Evolutionary conservation across 495 filamentous ascomycete genomes (phyloP).

Genomic region (Filosporella fistucella): DNA sequence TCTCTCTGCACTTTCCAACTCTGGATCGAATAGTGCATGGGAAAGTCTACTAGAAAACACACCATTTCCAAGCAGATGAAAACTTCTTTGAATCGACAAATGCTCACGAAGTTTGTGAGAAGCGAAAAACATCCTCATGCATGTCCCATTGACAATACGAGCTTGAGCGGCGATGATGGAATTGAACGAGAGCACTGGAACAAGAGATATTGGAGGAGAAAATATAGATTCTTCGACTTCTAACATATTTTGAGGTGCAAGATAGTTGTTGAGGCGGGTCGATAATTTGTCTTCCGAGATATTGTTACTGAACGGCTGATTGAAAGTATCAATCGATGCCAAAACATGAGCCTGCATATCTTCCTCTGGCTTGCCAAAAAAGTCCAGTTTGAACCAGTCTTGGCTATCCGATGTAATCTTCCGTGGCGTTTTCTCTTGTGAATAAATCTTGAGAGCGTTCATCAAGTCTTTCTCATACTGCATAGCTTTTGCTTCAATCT

Average conservation of each 20-base stretch:
- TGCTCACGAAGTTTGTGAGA: constrained; percentile 71
- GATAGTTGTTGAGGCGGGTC: constrained; percentile 6
- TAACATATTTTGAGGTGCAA: not conserved
- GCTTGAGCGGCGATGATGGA: constrained; percentile 72
- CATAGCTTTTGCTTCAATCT: constrained; percentile 53
- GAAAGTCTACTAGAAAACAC: constrained; percentile 74
- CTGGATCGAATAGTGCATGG: constrained; percentile 79
- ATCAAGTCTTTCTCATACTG: constrained; percentile 55
- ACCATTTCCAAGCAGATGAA: constrained; percentile 80
- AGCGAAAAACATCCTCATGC: constrained; percentile 75
- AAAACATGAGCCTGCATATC: constrained; percentile 43
- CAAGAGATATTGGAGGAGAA: constrained; percentile 65
- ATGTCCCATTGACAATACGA: constrained; percentile 67
- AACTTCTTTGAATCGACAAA: constrained; percentile 69
- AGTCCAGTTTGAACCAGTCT: constrained; percentile 27
- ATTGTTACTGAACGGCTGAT: constrained; percentile 22
- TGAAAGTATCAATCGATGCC: constrained; percentile 43
- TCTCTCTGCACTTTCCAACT: constrained; percentile 76
- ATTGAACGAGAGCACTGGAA: constrained; percentile 69
- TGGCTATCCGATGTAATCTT: not conserved
- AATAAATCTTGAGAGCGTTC: constrained; percentile 29
- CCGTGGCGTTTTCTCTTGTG: not conserved
- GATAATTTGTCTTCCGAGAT: constrained; percentile 9
- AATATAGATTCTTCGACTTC: constrained; percentile 26
- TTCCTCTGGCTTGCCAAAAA: constrained; percentile 44